Conservation (phyloP, 768 basidiomycete species). For the Terana coerulea region DNA sequence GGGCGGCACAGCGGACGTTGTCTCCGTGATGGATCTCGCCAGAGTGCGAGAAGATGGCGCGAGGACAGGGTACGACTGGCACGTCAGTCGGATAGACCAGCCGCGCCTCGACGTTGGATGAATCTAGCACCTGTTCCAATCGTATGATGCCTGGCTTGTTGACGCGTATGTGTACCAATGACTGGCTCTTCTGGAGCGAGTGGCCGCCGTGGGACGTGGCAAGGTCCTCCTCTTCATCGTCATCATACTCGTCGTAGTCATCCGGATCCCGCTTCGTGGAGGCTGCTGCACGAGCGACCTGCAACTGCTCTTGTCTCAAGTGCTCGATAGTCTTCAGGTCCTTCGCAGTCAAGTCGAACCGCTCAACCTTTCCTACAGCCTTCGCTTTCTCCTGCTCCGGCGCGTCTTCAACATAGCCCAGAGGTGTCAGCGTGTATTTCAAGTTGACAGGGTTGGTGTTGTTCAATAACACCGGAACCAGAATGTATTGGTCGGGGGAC, state of each 20-base stretch:
- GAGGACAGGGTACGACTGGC: constrained; percentile 79
- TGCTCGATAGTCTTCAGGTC: constrained; percentile 69
- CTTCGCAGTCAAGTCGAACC: constrained; percentile 52
- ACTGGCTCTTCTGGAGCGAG: constrained; percentile 69
- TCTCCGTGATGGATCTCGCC: constrained; percentile 35
- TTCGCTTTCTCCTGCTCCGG: constrained; percentile 24
- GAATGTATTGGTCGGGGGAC: constrained; percentile 45
- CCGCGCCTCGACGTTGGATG: constrained; percentile 67
- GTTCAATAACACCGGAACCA: constrained; percentile 85
- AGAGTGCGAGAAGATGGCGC: constrained; percentile 55
- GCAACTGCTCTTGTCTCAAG: constrained; percentile 47
- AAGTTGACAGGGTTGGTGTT: constrained; percentile 76
- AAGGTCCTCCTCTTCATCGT: constrained; percentile 46
- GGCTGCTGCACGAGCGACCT: constrained; percentile 37
- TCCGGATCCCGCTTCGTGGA: constrained; percentile 32
- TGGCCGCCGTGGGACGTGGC: constrained; percentile 32
- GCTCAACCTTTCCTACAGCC: constrained; percentile 43
- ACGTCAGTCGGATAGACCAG: constrained; percentile 62
- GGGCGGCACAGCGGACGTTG: constrained; percentile 53
- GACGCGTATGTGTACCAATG: constrained; percentile 67
- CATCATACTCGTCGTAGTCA: constrained; percentile 67
- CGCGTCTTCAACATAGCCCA: constrained; percentile 44
- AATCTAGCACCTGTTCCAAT: constrained; percentile 71
- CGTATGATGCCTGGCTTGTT: constrained; percentile 71
- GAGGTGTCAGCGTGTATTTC: constrained; percentile 68